Evolutionary conservation across 805 yeast species (phyloP).

Genomic region (Zygosaccharomyces bisporus): DNA sequence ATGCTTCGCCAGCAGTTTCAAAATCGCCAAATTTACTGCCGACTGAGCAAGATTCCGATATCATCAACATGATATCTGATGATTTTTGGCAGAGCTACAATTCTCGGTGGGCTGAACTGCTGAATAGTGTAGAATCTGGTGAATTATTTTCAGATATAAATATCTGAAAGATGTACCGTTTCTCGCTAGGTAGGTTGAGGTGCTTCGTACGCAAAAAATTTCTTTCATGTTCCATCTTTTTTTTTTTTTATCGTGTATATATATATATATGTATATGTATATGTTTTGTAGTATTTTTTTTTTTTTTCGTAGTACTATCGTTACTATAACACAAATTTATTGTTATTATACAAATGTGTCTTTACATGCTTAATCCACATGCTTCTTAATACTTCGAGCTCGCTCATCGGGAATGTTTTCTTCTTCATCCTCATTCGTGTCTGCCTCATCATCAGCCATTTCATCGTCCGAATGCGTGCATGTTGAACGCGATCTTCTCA

Average conservation of each 20-base stretch:
- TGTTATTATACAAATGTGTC: not conserved
- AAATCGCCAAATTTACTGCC: not conserved
- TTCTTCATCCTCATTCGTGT: constrained; percentile 16
- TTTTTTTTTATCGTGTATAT: not conserved
- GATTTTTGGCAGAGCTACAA: constrained; percentile 28
- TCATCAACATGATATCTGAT: constrained; percentile 20
- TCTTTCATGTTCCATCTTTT: not conserved
- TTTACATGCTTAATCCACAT: not conserved
- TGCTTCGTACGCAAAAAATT: too few species aligned
- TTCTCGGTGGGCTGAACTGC: constrained; percentile 21
- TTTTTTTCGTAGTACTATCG: not conserved
- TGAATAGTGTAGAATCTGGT: constrained; percentile 9
- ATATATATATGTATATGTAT: not conserved
- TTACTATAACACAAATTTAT: too few species aligned
- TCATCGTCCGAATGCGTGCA: constrained; percentile 17
- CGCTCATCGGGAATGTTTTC: constrained; percentile 17
- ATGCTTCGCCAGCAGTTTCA: too few species aligned
- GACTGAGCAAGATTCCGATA: constrained; percentile 8
- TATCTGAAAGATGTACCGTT: too few species aligned
- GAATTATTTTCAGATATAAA: constrained; percentile 7
- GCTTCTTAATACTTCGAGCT: not conserved
- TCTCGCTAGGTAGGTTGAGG: too few species aligned
- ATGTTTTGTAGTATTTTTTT: not conserved
- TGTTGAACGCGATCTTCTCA: not conserved
- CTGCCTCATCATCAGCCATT: constrained; percentile 25